Evolutionary conservation across 345 rosid genomes (phyloP).

Genomic region (Melastoma malabathricum): DNA sequence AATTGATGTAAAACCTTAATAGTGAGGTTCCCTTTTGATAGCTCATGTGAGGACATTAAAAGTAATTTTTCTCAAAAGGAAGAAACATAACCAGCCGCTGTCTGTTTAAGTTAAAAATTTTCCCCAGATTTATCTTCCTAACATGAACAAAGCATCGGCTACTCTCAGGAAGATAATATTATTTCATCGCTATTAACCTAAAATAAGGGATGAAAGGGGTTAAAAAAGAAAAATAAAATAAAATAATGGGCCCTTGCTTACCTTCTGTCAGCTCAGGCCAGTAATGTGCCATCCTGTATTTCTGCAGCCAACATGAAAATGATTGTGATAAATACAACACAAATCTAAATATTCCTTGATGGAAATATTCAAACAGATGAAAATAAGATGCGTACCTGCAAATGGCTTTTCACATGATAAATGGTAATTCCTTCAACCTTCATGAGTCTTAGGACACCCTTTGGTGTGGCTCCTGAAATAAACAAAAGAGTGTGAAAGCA

Average conservation of each 20-base stretch:
- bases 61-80: no score
- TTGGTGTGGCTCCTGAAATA: constrained; percentile 78
- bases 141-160: no score
- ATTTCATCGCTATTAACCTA: no score
- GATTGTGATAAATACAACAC: constrained; percentile 10
- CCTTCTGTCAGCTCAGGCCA: constrained; percentile 71
- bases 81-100: no score
- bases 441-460: constrained; percentile 81
- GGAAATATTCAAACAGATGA: neutral
- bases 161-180: neutral
- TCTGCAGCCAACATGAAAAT: constrained; percentile 39
- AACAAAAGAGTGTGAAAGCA: constrained; percentile 3
- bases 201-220: no score
- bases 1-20: no score
- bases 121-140: no score
- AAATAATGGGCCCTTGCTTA: constrained; percentile 14
- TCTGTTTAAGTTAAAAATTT: no score
- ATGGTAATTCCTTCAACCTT: constrained; percentile 76
- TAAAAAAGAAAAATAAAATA: neutral
- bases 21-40: no score
- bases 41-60: no score
- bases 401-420: constrained; percentile 88
- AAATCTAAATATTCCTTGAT: neutral
- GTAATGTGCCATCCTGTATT: constrained; percentile 75
- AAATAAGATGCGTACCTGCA: constrained; percentile 43